phyloP scores from a whole-genome alignment of 306 rosid genomes.

The apple (Malus domestica) region DNA sequence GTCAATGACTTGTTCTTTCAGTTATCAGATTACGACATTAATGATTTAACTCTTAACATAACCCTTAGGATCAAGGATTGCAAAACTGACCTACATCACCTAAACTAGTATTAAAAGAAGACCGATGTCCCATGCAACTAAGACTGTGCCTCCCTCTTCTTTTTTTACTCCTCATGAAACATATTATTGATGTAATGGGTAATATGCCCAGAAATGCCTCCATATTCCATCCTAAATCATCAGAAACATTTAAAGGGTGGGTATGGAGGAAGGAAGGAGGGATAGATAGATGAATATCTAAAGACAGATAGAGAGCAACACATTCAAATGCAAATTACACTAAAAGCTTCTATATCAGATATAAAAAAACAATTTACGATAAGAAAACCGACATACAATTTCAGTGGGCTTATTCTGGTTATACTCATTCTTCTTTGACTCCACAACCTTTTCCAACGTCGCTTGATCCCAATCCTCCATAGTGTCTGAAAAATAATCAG shows the following conservation, averaged over 20 bases:
- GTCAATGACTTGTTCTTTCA: background rate
- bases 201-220: background rate
- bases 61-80: background rate
- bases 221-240: background rate
- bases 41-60: background rate
- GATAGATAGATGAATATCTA: background rate
- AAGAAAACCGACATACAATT: slow-evolving; percentile 46
- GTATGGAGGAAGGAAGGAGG: background rate
- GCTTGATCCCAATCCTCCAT: slow-evolving; percentile 99
- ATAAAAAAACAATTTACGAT: background rate
- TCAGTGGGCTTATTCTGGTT: slow-evolving; percentile 96
- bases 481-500: slow-evolving; percentile 36
- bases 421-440: slow-evolving; percentile 73
- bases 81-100: background rate
- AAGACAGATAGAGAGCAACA: background rate
- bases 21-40: background rate
- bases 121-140: background rate
- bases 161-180: background rate
- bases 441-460: slow-evolving; percentile 87
- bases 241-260: background rate
- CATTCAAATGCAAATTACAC: background rate
- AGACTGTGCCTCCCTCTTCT: background rate
- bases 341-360: background rate
- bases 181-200: background rate
- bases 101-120: background rate